These are phyloP conservation scores for Dothidotthia symphoricarpi DNA, from an alignment of 2,329 filamentous ascomycete species.

Conservation along the genomic window DNA sequence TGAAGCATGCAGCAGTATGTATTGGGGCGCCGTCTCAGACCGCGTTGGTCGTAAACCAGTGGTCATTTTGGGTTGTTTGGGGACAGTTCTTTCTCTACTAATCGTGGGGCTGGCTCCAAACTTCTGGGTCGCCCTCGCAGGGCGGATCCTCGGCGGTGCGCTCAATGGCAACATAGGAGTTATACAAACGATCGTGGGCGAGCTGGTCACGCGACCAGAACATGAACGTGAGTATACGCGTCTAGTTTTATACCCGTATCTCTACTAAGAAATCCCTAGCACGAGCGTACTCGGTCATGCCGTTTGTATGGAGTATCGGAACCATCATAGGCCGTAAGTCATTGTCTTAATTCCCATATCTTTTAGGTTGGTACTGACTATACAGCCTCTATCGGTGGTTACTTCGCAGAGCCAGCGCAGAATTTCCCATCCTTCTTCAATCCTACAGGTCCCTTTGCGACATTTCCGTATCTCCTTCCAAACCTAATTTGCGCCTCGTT, in stretches of 20 bases:
- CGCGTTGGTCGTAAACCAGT: conserved; percentile 44
- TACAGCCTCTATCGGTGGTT: conserved; percentile 73
- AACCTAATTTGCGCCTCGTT: conserved; percentile 80
- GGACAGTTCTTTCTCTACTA: conserved; percentile 79
- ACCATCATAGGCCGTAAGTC: conserved; percentile 70
- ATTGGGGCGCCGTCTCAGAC: conserved; percentile 43
- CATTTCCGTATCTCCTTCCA: conserved; percentile 82
- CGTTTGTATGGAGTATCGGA: conserved; percentile 88
- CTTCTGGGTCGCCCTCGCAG: conserved; percentile 78
- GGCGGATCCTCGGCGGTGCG: conserved; percentile 73
- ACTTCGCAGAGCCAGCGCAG: conserved; percentile 74
- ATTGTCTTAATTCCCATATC: neutral
- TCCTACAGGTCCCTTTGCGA: conserved; percentile 66
- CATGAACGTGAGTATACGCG: conserved; percentile 69
- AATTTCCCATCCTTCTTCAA: conserved; percentile 73
- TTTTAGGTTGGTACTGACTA: conserved; percentile 17
- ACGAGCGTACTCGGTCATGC: conserved; percentile 85
- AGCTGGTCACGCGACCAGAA: conserved; percentile 77
- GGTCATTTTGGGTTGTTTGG: conserved; percentile 57
- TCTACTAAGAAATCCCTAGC: conserved; percentile 55
- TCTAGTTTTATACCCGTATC: neutral
- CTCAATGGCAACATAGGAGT: conserved; percentile 90
- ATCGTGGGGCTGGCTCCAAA: conserved; percentile 79
- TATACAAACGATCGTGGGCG: conserved; percentile 86
- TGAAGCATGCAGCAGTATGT: conserved; percentile 81